phyloP scores from a whole-genome alignment of 176 grass and related monocot genomes.

The Saccharum officinarum region DNA sequence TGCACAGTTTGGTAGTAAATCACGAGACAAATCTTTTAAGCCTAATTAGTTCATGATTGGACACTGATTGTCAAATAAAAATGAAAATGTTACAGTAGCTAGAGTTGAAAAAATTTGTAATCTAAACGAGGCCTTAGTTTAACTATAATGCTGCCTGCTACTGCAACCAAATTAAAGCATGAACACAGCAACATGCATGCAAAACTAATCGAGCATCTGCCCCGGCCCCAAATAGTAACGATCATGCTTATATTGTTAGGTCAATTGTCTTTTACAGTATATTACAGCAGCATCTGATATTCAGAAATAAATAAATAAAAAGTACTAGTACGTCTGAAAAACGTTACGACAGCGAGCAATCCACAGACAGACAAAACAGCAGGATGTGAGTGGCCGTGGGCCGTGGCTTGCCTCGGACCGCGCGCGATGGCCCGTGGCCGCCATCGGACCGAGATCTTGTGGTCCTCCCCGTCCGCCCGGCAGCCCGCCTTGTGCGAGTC shows the following conservation, averaged over 20 bases:
- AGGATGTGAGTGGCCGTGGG: background rate
- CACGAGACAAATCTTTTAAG: too few species aligned
- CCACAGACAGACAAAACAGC: background rate
- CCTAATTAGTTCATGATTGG: too few species aligned
- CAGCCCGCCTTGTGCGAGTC: background rate
- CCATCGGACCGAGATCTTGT: slow-evolving; percentile 30
- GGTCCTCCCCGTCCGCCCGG: background rate
- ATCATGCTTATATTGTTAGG: background rate
- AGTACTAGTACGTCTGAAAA: background rate
- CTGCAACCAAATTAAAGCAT: background rate
- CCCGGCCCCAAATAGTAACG: background rate
- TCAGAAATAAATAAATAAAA: too few species aligned
- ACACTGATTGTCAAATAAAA: too few species aligned
- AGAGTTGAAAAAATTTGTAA: too few species aligned
- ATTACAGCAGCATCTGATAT: too few species aligned
- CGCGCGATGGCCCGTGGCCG: background rate
- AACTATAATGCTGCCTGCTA: background rate
- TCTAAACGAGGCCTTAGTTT: background rate
- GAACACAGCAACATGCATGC: background rate
- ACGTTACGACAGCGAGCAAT: background rate
- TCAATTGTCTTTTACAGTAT: background rate
- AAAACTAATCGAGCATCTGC: background rate
- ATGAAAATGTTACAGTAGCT: too few species aligned
- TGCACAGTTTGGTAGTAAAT: too few species aligned
- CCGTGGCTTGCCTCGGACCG: background rate